Base-by-base conservation (phyloP, 345 rosid species). In the Iberis pinnata region DNA sequence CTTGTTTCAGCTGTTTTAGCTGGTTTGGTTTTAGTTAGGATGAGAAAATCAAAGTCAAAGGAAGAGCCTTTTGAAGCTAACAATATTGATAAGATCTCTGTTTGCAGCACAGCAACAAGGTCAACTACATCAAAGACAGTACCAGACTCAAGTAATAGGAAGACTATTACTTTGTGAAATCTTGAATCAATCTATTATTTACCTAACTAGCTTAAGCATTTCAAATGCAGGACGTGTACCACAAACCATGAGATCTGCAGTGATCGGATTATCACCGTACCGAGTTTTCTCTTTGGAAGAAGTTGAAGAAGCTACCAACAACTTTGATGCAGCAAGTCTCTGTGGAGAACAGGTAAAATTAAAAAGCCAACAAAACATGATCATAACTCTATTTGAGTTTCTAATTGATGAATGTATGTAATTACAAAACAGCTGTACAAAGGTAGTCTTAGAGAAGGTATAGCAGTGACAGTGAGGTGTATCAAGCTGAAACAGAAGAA, bases 231-330 rank as follows among this genome's bases (percentile, higher is more conserved):
- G 95, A 63, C 79, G 88, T 3, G 82, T 83, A 69, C 93, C 89
- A 11, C 88, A 80, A 62, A 80, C 86, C 13, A 84, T 87, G 98
- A 84, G 90, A 59, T 76, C 84, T 1, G 86, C 81, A 9, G 85
- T 84, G 25, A 77, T 87, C 12, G 96, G 98, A 27, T 85, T 90
- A 12, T 78, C 82, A 12, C 81, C 87, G 0, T 87, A 81, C 59
- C 76, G 76, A 3, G 73, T 73, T 35, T 87, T 80, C 77, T 64
- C 79, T 9, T 63, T 87, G 74, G 96, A 87, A 55, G 95, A 90
- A 52, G 64, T 90, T 12, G 95, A 90, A 69, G 92, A 84, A 41
- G 89, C 89, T 36, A 90, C 95, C 18, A 76, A 73, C 65, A 81
- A 76, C 22, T 90, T 90, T 53, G 86, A 90, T 67, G 74, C 79